Evolutionary conservation across 768 basidiomycete species (phyloP), one percentile per base, ranked within the genome.

Genomic region (Pleurotus salmoneostramineus): DNA sequence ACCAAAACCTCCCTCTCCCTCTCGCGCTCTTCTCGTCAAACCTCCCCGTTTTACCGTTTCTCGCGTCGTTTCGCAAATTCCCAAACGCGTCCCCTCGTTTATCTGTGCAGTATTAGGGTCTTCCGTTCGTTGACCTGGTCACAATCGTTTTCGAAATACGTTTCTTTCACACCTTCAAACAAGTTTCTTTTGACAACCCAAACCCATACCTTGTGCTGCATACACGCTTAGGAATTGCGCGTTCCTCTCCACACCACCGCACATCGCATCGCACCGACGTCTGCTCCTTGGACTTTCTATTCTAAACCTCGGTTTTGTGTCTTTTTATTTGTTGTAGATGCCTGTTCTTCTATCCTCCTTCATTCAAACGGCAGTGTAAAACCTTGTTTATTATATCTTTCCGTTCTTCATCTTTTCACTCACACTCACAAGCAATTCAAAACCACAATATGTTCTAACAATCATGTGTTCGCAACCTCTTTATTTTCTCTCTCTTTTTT

Each of bases 351-450:
- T 21, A 42, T 43, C 17, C 15, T 17, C 17, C 6, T 45, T 45
- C 44, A 6, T 45, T 40, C n/a, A 11, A 45, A 21, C 27, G 21
- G 52, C 52, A 55, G 52, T 55, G 52, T 55, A 55, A 40, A 55
- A 55, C 52, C 52, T 42, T 55, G 52, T 55, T 55, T 55, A 55
- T 55, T 55, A 55, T 55, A 55, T 55, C 37, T 42, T 43, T 40
- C 40, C 35, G 17, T 35, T 40, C 35, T 35, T 36, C 34, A 33
- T n/a, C 34, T 47, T 27, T 7, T n/a, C 21, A 27, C 21, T 47
- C 45, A 10, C 33, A 42, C 52, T 42, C 43, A n/a, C 44, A 45
- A 45, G 44, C 52, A 55, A 55, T 43, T 40, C 40, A 55, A 55
- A 55, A 55, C 52, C 52, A 27, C 21, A 55, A 42, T 55, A 44